These are phyloP conservation scores for Puccinia novopanici DNA, from an alignment of 1,284 basidiomycete genomes.

Conservation along the genomic window DNA sequence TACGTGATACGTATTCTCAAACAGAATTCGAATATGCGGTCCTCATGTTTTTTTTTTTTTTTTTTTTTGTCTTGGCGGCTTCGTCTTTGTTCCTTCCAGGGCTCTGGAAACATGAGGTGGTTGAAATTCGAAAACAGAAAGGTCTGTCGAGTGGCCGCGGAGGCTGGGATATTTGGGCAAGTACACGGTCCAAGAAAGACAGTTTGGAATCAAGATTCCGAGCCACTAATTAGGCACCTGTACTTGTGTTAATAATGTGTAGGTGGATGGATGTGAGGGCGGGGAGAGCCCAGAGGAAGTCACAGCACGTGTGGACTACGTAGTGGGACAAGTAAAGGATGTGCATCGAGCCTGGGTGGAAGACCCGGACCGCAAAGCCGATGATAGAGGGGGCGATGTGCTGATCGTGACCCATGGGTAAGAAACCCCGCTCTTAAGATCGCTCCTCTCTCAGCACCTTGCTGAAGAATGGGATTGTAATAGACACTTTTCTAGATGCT, in stretches of 20 bases:
- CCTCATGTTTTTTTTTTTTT: conserved; percentile 52
- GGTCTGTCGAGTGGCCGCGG: conserved; percentile 33
- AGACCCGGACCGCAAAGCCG: conserved; percentile 52
- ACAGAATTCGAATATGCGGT: conserved; percentile 44
- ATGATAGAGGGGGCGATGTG: conserved; percentile 56
- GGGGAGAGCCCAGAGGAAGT: conserved; percentile 30
- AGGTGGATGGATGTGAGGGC: conserved; percentile 48
- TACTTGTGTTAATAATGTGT: background rate
- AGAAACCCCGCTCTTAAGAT: background rate
- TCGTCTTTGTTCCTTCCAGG: conserved; percentile 28
- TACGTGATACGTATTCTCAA: conserved; percentile 48
- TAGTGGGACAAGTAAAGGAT: conserved; percentile 52
- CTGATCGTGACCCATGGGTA: conserved; percentile 56
- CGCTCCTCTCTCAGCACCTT: background rate
- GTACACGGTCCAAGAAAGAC: conserved; percentile 53
- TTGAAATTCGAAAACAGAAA: background rate
- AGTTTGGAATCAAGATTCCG: background rate
- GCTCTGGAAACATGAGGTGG: conserved; percentile 49
- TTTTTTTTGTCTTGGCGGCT: conserved; percentile 16
- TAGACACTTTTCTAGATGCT: conserved; percentile 50
- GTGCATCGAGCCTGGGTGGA: conserved; percentile 53
- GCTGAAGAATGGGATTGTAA: background rate
- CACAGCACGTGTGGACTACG: conserved; percentile 27
- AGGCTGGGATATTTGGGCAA: conserved; percentile 54
- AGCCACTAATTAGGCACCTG: background rate